Percentiles rank a stretch among this genome's conserved stretches.
Conservation (phyloP, 192 early-diverging fungal genomes). For the Coemansia erecta region DNA sequence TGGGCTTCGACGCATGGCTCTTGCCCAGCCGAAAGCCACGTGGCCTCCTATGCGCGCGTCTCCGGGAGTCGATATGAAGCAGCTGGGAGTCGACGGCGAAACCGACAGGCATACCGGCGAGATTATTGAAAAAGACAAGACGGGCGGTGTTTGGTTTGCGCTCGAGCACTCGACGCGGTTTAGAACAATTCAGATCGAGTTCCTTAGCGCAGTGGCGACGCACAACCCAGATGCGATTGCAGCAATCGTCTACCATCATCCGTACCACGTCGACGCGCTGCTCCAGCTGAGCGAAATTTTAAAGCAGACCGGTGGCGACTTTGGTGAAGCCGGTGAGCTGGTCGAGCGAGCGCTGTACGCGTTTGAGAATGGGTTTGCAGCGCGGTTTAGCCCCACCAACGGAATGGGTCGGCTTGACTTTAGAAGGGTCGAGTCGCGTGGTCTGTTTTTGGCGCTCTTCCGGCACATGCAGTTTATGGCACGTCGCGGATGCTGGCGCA, state of each 20-base stretch:
- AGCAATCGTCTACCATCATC: conserved; percentile 66
- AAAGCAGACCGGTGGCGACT: conserved; percentile 80
- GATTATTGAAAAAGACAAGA: conserved; percentile 29
- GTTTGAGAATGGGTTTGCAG: conserved; percentile 79
- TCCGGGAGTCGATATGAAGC: conserved; percentile 45
- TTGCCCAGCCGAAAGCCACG: conserved; percentile 68
- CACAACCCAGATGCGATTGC: conserved; percentile 74
- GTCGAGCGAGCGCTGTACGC: conserved; percentile 88
- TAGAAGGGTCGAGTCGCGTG: conserved; percentile 73
- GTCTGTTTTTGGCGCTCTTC: conserved; percentile 78
- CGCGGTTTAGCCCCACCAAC: conserved; percentile 68
- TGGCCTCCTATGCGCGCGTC: conserved; percentile 64
- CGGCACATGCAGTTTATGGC: conserved; percentile 82
- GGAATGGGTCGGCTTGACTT: conserved; percentile 70
- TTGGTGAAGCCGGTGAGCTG: conserved; percentile 73
- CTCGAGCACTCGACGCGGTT: conserved; percentile 73
- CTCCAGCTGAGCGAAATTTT: conserved; percentile 83
- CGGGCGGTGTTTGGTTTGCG: conserved; percentile 52
- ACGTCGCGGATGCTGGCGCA: conserved; percentile 91
- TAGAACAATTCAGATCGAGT: conserved; percentile 70
- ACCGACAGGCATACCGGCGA: conserved; percentile 41
- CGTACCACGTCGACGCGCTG: conserved; percentile 86
- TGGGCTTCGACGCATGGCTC: conserved; percentile 44
- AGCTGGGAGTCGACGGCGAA: conserved; percentile 49
- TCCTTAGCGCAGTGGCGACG: conserved; percentile 68